phyloP scores from a whole-genome alignment of 768 basidiomycete genomes.

The Auriscalpium vulgare region DNA sequence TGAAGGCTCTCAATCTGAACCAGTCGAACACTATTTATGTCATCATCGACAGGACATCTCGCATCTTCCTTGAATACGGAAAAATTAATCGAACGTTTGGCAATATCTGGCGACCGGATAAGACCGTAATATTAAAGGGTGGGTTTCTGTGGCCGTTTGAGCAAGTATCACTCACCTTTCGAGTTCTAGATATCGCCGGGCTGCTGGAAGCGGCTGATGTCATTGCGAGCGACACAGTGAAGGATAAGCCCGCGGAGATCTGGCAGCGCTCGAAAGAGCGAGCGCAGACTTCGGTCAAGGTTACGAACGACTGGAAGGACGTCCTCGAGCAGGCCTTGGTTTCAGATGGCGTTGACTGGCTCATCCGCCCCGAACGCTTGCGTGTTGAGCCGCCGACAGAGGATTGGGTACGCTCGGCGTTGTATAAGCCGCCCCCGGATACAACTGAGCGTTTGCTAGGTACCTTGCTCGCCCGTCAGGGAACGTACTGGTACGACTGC shows the following conservation, averaged over 20 bases:
- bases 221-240: background rate
- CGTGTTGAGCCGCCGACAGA: background rate
- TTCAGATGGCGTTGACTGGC: background rate
- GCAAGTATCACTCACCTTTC: background rate
- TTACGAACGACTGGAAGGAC: background rate
- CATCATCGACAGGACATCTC: background rate
- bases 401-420: background rate
- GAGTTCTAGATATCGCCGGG: background rate
- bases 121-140: constrained; percentile 5
- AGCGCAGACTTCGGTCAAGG: background rate
- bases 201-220: background rate
- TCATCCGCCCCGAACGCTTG: background rate
- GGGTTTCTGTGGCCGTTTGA: background rate
- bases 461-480: background rate
- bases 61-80: constrained; percentile 1
- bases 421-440: background rate
- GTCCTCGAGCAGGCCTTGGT: background rate
- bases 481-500: background rate
- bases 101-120: constrained; percentile 1
- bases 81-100: background rate
- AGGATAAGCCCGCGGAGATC: background rate
- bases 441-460: background rate
- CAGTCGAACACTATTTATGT: background rate
- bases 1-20: background rate
- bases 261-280: background rate